A percentile compares a stretch with the other conserved stretches of the same genome.
These are phyloP conservation scores for Elsinoe batatas DNA, from an alignment of 2,329 filamentous ascomycete genomes.

Conservation along the genomic window DNA sequence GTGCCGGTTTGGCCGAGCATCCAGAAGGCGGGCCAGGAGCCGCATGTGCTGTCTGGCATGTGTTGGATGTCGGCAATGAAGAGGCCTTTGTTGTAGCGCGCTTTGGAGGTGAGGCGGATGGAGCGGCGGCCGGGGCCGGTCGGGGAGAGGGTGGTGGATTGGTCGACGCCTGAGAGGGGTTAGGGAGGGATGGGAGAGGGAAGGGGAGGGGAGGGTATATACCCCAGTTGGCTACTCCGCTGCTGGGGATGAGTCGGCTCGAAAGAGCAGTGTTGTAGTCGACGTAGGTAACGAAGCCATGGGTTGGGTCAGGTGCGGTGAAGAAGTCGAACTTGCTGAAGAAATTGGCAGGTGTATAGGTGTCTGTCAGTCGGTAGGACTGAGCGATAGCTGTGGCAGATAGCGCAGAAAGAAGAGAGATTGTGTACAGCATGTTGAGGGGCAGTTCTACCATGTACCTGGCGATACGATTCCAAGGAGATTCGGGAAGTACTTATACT, in stretches of 20 bases:
- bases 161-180: slow-evolving; percentile 10
- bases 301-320: slow-evolving; percentile 54
- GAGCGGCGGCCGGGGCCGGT: slow-evolving; percentile 27
- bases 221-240: slow-evolving; percentile 14
- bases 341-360: slow-evolving; percentile 38
- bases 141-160: slow-evolving; percentile 8
- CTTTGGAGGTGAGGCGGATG: slow-evolving; percentile 38
- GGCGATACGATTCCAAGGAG: no score
- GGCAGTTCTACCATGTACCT: no score
- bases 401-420: slow-evolving; percentile 2
- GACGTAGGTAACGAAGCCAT: slow-evolving; percentile 65
- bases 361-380: slow-evolving; percentile 34
- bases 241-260: slow-evolving; percentile 18
- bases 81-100: slow-evolving; percentile 37
- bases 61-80: slow-evolving; percentile 41
- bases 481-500: not conserved
- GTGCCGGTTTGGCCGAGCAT: slow-evolving; percentile 21
- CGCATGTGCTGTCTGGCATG: slow-evolving; percentile 41
- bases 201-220: not conserved
- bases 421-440: slow-evolving; percentile 7
- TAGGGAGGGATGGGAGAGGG: not conserved
- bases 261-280: slow-evolving; percentile 43
- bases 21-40: slow-evolving; percentile 39
- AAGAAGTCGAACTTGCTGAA: slow-evolving; percentile 46
- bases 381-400: slow-evolving; percentile 12